Evolutionary conservation across 2,329 filamentous ascomycete species (phyloP).

Genomic region (Ploettnerulaceae sp.): DNA sequence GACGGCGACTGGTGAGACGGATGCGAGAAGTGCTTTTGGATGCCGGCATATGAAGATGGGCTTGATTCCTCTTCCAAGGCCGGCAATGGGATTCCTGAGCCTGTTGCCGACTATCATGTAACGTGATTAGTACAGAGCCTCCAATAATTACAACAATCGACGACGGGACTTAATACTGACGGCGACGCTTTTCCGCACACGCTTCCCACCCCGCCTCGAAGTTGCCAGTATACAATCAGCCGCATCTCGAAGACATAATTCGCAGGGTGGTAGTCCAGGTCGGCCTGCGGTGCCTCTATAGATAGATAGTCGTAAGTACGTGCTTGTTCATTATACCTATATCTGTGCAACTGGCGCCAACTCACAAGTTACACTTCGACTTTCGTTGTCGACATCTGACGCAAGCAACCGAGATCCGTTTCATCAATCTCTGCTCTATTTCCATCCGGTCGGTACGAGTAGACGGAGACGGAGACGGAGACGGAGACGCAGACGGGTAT

Average conservation of each 20-base stretch:
- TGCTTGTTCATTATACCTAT: background rate
- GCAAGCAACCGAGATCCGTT: conserved; percentile 25
- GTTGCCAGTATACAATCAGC: conserved; percentile 40
- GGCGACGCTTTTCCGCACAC: conserved; percentile 27
- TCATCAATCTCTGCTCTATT: conserved; percentile 11
- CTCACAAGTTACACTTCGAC: conserved; percentile 27
- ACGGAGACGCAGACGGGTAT: too few species aligned
- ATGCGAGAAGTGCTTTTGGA: conserved; percentile 14
- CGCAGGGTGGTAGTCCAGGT: conserved; percentile 35
- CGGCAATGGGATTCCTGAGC: conserved; percentile 1
- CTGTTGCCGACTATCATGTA: background rate
- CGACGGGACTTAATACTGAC: too few species aligned
- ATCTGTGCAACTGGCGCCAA: background rate
- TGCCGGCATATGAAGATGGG: conserved; percentile 16
- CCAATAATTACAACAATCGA: background rate
- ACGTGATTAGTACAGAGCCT: background rate
- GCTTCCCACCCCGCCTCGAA: conserved; percentile 38
- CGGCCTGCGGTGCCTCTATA: conserved; percentile 30
- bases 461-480: too few species aligned
- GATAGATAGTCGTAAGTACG: conserved; percentile 19
- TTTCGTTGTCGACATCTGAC: conserved; percentile 26
- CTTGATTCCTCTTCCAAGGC: background rate
- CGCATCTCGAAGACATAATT: conserved; percentile 37
- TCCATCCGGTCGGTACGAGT: conserved; percentile 1
- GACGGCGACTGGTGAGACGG: background rate